A percentile compares a stretch with the other conserved stretches of the same genome.
Evolutionary conservation across 441 rosid genomes (phyloP).

Genomic region (Adansonia madagascariensis): DNA sequence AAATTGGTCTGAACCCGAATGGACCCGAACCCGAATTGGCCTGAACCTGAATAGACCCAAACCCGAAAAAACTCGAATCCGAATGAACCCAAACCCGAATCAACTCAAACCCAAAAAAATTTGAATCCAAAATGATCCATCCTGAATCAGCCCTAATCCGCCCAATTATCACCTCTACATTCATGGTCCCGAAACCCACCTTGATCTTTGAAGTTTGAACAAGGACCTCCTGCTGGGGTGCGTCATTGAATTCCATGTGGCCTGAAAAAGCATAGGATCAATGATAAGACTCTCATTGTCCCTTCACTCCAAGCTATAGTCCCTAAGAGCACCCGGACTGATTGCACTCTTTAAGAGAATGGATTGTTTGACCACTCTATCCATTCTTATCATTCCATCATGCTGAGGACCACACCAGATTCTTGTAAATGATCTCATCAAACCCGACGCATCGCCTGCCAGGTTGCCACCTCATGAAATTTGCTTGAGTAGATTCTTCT

Average conservation of each 20-base stretch:
- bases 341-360: slow-evolving; percentile 41
- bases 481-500: background rate
- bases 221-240: background rate
- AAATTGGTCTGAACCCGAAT: too few relatives aligned
- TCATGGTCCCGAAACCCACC: too few relatives aligned
- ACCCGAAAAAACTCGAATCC: too few relatives aligned
- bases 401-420: slow-evolving; percentile 34
- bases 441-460: background rate
- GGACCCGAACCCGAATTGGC: too few relatives aligned
- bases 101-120: too few relatives aligned
- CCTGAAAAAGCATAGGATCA: slow-evolving; percentile 7
- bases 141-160: too few relatives aligned
- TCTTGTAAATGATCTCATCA: background rate
- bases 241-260: slow-evolving; percentile 39
- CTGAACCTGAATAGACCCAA: too few relatives aligned
- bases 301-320: slow-evolving; percentile 19
- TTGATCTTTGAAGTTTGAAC: too few relatives aligned
- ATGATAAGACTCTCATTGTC: background rate
- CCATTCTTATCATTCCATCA: slow-evolving; percentile 6
- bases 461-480: background rate
- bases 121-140: too few relatives aligned
- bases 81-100: too few relatives aligned
- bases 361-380: slow-evolving; percentile 31
- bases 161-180: too few relatives aligned
- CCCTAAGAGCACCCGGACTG: slow-evolving; percentile 27